Evolutionary conservation across 2,329 filamentous ascomycete genomes (phyloP).

Genomic region (Trichoderma arundinaceum): DNA sequence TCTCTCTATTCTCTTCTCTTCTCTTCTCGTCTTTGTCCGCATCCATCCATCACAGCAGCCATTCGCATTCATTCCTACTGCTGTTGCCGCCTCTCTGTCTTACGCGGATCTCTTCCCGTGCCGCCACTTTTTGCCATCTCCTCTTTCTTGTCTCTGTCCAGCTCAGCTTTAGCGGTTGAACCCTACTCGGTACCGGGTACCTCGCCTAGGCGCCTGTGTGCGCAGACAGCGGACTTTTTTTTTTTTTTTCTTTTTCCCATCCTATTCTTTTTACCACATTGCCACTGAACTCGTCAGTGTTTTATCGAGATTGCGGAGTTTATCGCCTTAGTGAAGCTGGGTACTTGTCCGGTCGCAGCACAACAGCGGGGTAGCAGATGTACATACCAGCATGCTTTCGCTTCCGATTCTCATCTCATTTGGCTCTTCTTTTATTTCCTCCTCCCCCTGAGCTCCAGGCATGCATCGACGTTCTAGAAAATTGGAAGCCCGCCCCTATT

Average conservation of each 20-base stretch:
- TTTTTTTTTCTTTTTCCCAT: too few species aligned
- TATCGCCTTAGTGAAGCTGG: constrained; percentile 12
- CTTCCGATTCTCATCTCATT: constrained; percentile 27
- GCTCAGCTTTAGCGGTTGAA: background rate
- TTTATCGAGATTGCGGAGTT: background rate
- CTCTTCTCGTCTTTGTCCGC: too few species aligned
- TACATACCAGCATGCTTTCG: constrained; percentile 18
- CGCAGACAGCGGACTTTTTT: background rate
- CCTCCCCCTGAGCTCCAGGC: constrained; percentile 19
- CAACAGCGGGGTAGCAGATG: constrained; percentile 6
- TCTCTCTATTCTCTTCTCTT: too few species aligned
- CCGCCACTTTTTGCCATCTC: background rate
- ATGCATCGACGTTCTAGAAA: constrained; percentile 23
- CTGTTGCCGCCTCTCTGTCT: background rate
- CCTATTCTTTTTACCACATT: too few species aligned
- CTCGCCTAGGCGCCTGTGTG: too few species aligned
- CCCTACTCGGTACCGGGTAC: background rate
- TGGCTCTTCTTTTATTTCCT: constrained; percentile 6
- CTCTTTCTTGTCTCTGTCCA: background rate
- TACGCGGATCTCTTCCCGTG: background rate
- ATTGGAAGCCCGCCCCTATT: constrained; percentile 22
- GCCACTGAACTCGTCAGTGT: too few species aligned
- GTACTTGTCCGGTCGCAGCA: constrained; percentile 1
- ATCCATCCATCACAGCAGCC: too few species aligned
- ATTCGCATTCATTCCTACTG: too few species aligned